A percentile compares a stretch with the other conserved stretches of the same genome.
phyloP scores from a whole-genome alignment of 1,139 yeast genomes.

The Geotrichum klebahnii region DNA sequence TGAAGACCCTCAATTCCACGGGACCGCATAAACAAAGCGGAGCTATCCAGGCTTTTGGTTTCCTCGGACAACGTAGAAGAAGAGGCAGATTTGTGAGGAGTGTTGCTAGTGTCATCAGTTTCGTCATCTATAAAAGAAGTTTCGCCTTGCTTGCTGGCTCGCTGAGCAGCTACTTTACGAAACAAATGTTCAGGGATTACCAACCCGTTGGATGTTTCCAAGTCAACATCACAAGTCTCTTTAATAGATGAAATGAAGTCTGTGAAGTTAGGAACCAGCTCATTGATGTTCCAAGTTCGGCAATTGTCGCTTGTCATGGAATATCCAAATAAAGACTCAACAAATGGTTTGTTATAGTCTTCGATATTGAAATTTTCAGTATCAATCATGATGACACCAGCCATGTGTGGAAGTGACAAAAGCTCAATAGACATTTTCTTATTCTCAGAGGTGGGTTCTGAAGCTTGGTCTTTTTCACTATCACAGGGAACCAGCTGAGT shows the following conservation, averaged over 20 bases:
- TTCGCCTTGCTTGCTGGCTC: slow-evolving; percentile 2
- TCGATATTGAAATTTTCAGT: slow-evolving; percentile 46
- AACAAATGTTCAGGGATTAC: slow-evolving; percentile 89
- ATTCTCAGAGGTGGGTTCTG: neutral
- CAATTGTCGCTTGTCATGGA: slow-evolving; percentile 43
- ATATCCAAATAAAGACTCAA: slow-evolving; percentile 73
- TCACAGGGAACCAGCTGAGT: neutral
- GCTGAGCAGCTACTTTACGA: slow-evolving; percentile 49
- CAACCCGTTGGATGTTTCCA: slow-evolving; percentile 43
- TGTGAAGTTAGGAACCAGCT: slow-evolving; percentile 63
- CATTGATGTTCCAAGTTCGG: slow-evolving; percentile 50
- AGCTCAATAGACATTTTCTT: slow-evolving; percentile 16
- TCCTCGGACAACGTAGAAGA: slow-evolving; percentile 8
- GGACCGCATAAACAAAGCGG: slow-evolving; percentile 27
- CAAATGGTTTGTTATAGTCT: slow-evolving; percentile 74
- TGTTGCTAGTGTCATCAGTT: neutral
- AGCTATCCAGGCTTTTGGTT: slow-evolving; percentile 19
- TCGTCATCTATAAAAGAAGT: neutral
- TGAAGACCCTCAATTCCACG: slow-evolving; percentile 64
- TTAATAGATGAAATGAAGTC: slow-evolving; percentile 51
- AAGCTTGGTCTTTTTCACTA: neutral
- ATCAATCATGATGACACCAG: slow-evolving; percentile 76
- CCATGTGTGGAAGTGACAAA: slow-evolving; percentile 70
- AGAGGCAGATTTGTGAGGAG: slow-evolving; percentile 4
- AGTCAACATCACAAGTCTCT: slow-evolving; percentile 29